Percentiles rank a stretch among this genome's conserved stretches.
phyloP scores from a whole-genome alignment of 2,329 filamentous ascomycete genomes.

The Diaporthe longicolla region DNA sequence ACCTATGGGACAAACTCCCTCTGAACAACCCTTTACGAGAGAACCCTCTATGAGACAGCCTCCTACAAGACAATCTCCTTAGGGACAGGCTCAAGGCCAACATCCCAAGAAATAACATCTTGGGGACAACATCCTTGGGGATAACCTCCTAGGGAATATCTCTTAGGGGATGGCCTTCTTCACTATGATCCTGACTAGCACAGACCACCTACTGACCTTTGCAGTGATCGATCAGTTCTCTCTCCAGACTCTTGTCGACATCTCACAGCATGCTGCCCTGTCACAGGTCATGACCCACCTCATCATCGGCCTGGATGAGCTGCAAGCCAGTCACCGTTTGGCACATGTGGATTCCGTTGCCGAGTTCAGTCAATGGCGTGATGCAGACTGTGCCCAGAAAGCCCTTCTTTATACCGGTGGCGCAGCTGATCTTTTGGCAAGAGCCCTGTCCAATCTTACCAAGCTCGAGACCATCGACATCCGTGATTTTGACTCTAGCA shows the following conservation, averaged over 20 bases:
- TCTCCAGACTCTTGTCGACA: constrained; percentile 66
- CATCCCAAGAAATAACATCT: no score
- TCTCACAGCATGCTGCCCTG: constrained; percentile 62
- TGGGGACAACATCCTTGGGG: no score
- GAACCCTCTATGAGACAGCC: no score
- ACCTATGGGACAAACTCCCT: no score
- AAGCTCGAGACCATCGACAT: constrained; percentile 71
- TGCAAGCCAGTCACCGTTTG: neutral
- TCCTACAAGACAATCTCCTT: no score
- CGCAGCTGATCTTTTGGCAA: constrained; percentile 66
- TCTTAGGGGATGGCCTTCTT: no score
- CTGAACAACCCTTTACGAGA: no score
- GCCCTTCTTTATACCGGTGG: constrained; percentile 59
- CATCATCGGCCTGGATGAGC: constrained; percentile 62
- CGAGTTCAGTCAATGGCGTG: neutral
- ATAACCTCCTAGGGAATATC: no score
- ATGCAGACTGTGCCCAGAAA: constrained; percentile 46
- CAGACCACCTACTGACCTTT: constrained; percentile 48
- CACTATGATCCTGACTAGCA: constrained; percentile 54
- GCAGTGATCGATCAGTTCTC: constrained; percentile 53
- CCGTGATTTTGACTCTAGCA: constrained; percentile 68
- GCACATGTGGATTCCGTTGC: neutral
- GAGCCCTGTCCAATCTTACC: constrained; percentile 68
- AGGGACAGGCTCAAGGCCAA: no score
- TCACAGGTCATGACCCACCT: constrained; percentile 58